phyloP scores from a whole-genome alignment of 768 basidiomycete species.

The Strobilomyces echinocephalus region DNA sequence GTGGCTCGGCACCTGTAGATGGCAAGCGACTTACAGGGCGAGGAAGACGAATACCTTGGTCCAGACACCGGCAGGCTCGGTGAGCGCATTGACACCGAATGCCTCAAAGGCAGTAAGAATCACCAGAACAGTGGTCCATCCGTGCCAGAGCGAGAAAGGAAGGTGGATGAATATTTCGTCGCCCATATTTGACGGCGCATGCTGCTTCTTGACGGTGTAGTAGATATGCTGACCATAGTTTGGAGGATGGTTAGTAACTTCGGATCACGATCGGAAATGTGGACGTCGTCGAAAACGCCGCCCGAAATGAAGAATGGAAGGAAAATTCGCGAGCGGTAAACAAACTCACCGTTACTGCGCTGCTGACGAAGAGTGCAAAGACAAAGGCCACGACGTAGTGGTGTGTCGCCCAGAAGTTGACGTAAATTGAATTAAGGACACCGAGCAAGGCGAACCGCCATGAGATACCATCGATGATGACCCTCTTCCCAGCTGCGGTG shows the following conservation, averaged over 20 bases:
- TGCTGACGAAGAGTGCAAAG: slow-evolving; percentile 83
- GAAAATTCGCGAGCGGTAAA: neutral
- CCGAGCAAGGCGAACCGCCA: slow-evolving; percentile 92
- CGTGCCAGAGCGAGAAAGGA: slow-evolving; percentile 95
- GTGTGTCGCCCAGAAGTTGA: slow-evolving; percentile 77
- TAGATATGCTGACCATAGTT: slow-evolving; percentile 67
- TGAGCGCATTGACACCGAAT: slow-evolving; percentile 73
- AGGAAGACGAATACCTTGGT: slow-evolving; percentile 96
- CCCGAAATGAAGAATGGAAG: slow-evolving; percentile 16
- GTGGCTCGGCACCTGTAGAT: neutral
- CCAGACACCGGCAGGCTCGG: slow-evolving; percentile 71
- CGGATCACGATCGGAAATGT: slow-evolving; percentile 4
- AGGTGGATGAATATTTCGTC: slow-evolving; percentile 93
- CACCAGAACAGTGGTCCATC: slow-evolving; percentile 84
- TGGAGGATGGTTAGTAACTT: slow-evolving; percentile 10
- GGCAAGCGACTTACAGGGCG: slow-evolving; percentile 52
- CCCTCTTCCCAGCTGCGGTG: slow-evolving; percentile 66
- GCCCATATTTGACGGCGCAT: slow-evolving; percentile 53
- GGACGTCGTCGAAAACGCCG: slow-evolving; percentile 1
- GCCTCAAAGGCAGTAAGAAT: slow-evolving; percentile 82
- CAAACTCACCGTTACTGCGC: slow-evolving; percentile 46
- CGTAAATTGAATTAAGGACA: slow-evolving; percentile 83
- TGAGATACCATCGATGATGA: slow-evolving; percentile 80
- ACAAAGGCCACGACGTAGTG: slow-evolving; percentile 82
- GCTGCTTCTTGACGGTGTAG: slow-evolving; percentile 87